These are phyloP conservation scores for Diaporthe capsici DNA, from an alignment of 2,329 filamentous ascomycete genomes.

Conservation along the genomic window DNA sequence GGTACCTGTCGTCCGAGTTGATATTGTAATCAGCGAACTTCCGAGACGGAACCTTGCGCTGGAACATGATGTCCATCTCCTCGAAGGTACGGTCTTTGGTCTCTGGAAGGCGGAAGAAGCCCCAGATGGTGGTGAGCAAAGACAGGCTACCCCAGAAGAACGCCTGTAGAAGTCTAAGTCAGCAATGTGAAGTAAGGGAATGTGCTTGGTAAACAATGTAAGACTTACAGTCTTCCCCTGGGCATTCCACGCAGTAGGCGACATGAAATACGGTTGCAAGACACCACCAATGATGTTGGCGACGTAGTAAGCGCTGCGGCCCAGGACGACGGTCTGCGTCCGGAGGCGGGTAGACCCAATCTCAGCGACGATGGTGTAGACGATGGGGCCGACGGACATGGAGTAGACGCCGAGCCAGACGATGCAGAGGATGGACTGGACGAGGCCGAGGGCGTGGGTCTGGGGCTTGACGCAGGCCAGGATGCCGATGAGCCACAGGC, in stretches of 20 bases:
- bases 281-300: slow-evolving; percentile 58
- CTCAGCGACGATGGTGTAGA: slow-evolving; percentile 62
- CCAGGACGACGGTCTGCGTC: slow-evolving; percentile 62
- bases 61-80: slow-evolving; percentile 60
- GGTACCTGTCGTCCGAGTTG: slow-evolving; percentile 38
- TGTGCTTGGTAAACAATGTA: too few species aligned
- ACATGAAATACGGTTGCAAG: slow-evolving; percentile 55
- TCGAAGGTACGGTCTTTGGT: slow-evolving; percentile 61
- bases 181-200: not conserved
- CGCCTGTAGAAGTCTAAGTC: slow-evolving; percentile 46
- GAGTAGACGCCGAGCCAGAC: slow-evolving; percentile 61
- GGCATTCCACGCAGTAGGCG: slow-evolving; percentile 56
- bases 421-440: slow-evolving; percentile 57
- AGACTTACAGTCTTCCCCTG: slow-evolving; percentile 55
- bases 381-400: slow-evolving; percentile 59
- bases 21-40: slow-evolving; percentile 50
- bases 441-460: slow-evolving; percentile 54
- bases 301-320: slow-evolving; percentile 57
- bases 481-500: slow-evolving; percentile 61
- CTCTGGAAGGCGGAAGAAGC: slow-evolving; percentile 60
- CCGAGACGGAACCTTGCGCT: slow-evolving; percentile 50
- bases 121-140: slow-evolving; percentile 56
- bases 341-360: slow-evolving; percentile 61
- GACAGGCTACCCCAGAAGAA: slow-evolving; percentile 59
- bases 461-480: slow-evolving; percentile 55